Evolutionary conservation across 192 early-diverging fungal genomes (phyloP), one percentile per base, ranked within the genome.

Genomic region (Mortierella claussenii): DNA sequence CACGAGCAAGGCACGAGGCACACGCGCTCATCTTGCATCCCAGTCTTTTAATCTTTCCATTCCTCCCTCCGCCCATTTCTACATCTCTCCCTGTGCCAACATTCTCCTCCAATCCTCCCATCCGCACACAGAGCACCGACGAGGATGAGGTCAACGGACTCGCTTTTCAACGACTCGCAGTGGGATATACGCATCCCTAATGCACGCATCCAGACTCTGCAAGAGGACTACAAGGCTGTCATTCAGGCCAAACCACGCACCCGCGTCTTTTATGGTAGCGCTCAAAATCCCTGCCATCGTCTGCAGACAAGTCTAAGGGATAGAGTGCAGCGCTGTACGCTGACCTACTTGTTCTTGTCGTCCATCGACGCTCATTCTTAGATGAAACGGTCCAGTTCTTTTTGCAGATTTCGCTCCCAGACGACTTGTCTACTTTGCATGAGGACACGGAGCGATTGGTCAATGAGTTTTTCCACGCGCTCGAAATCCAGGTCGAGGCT

Each of bases 401-500:
- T 36, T 32, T 81, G 23, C 65, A 78, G 50, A 66, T 81, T 46
- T 47, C 73, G 10, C 68, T 81, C 27, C 66, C 80, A 20, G 65
- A 76, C 61, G 73, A 76, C 59, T 37, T 67, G 30, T 70, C 68
- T 26, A 81, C 69, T 27, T 65, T 54, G 62, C 80, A 36, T 37
- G 78, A 46, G 53, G 79, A 51, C 45, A 80, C 43, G 17, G 40
- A 11, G 40, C 68, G 45, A 20, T 74, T 67, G 6, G 81, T 79
- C 3, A 57, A 68, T 9, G 59, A 68, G 10, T 82, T 88, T 60
- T 88, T 81, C 40, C 53, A 81, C 11, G 76, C 82, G 30, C 64
- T 88, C 8, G 86, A 88, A 54, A 81, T 88, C 24, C 80, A 82
- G 51, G 76, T 85, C 20, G 86, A 88, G 42, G 86, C 86, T 5